Evolutionary conservation across 352 stramenopile genomes (phyloP), one percentile per base, ranked within the genome.

Genomic region (Halophytophthora polymorphica): DNA sequence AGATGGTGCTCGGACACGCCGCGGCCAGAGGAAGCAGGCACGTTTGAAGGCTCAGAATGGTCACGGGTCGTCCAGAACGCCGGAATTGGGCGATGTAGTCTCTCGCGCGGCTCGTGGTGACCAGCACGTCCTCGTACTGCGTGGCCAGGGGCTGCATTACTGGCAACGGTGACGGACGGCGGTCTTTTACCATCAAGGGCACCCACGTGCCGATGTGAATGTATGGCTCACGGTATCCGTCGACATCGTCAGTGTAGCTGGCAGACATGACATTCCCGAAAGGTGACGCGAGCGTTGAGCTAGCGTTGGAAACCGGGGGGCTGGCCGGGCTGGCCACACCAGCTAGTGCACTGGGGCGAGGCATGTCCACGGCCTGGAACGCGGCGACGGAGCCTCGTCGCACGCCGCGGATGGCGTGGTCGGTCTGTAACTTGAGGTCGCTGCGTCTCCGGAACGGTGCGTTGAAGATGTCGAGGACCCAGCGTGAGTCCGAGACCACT

Each of bases 191-290:
- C 45, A 87, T 64, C 38, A 88, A 58, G 2, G 71, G 73, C n/a
- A 85, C 61, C 77, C 77, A 91, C 11, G 77, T 91, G 14, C 77
- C 81, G 18, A 91, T 84, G 45, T 91, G 77, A 33, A 88, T 80
- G 43, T 89, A 86, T 6, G 81, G 81, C 59, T 91, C 77, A 2
- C 83, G 66, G 48, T 73, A 75, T 2, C 60, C 50, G 4, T 61
- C 46, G 17, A 48, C 15, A 22, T 19, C 33, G 28, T 2, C 25
- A 33, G 15, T 67, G 42, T 6, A 45, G 25, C 52, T 23, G 52
- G 41, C 58, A 22, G 61, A 39, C 2, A 19, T 23, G 21, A 58
- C 46, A 50, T 77, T 79, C 14, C 69, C 71, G 31, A 76, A 33
- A 10, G 68, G 66, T 7, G 55, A 79, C 13, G 66, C 53, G 1